Base-by-base conservation (phyloP, 1,139 yeast species). In the Suhomyces chickasaworum region DNA sequence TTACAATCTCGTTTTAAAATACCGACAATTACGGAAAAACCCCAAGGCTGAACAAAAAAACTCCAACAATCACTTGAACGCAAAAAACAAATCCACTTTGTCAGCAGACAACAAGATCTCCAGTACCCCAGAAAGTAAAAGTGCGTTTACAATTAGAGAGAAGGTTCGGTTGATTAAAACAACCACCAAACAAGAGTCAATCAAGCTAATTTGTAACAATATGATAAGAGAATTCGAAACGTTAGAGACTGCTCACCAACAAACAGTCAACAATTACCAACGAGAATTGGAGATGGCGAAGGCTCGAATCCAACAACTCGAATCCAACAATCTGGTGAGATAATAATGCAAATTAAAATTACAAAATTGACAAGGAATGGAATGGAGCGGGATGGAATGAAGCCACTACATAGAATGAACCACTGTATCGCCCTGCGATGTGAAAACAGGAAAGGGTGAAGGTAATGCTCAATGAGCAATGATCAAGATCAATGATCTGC, bases 1-100 rank as follows among this genome's bases (percentile, higher is more conserved):
- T 53, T 68, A 73, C 51, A 61, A 65, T 44, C 63, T 78, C 25
- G 69, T 72, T 27, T 56, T 66, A 39, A 75, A 74, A 53, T 77
- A 78, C 54, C 64, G 70, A 35, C 64, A 63, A 13, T 56, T 76
- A 48, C 74, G 72, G 47, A 51, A 52, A 37, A 53, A 57, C n/a
- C 17, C 13, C 25, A 45, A 32, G 20, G 25, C 9, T 6, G 23
- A 20, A 4, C 25, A n/a, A n/a, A n/a, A n/a, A n/a, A n/a, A n/a
- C n/a, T n/a, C n/a, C n/a, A n/a, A n/a, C 27, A 8, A 16, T 3
- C 13, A 10, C 17, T 7, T n/a, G n/a, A n/a, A n/a, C n/a, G n/a
- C n/a, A n/a, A n/a, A n/a, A n/a, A 22, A 7, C 41, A n/a, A 23
- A 16, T 23, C 7, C 23, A n/a, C 32, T 4, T 3, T 13, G 9